Evolutionary conservation across 495 filamentous ascomycete species (phyloP).

Genomic region (Neurospora sp.): DNA sequence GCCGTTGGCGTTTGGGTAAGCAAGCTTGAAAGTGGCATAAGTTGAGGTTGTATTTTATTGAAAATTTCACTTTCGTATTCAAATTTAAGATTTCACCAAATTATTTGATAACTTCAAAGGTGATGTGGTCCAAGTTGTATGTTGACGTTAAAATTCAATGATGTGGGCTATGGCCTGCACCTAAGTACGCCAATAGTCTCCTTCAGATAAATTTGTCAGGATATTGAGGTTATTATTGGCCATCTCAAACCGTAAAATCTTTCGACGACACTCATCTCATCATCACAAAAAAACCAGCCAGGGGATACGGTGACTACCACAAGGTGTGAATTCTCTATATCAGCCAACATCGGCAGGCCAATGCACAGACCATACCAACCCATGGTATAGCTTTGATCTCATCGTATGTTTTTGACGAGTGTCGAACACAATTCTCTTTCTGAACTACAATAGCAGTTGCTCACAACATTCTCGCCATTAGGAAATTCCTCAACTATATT

Average conservation of each 20-base stretch:
- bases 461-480: not conserved
- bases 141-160: not conserved
- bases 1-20: not conserved
- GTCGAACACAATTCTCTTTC: not conserved
- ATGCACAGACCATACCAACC: not conserved
- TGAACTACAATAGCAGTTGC: not conserved
- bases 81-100: not conserved
- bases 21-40: not conserved
- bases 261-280: not conserved
- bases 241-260: not conserved
- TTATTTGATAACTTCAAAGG: not conserved
- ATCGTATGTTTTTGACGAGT: not conserved
- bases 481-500: not conserved
- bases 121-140: not conserved
- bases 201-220: not conserved
- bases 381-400: not conserved
- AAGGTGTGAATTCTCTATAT: not conserved
- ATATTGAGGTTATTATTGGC: not conserved
- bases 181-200: not conserved
- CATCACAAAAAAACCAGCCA: not conserved
- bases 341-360: not conserved
- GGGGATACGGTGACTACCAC: not conserved
- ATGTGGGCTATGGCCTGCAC: not conserved
- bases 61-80: not conserved
- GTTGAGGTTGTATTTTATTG: not conserved